These are phyloP conservation scores for Scytalidium sp. DNA, from an alignment of 2,329 filamentous ascomycete genomes.

Conservation along the genomic window DNA sequence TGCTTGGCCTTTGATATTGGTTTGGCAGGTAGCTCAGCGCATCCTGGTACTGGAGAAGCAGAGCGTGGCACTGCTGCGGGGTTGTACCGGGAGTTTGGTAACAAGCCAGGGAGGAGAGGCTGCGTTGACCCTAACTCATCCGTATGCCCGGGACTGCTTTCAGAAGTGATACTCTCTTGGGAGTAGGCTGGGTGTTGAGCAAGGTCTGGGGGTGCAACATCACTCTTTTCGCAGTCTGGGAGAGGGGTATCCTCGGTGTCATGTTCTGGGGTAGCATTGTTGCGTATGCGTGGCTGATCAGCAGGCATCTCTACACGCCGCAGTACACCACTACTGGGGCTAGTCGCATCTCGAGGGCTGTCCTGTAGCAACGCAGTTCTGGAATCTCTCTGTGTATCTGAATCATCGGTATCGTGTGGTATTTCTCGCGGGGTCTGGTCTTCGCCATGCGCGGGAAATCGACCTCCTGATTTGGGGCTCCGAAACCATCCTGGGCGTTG, in stretches of 20 bases:
- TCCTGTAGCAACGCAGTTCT: not conserved
- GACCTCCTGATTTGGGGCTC: not conserved
- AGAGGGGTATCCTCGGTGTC: not conserved
- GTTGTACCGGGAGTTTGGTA: not conserved
- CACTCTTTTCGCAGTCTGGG: not conserved
- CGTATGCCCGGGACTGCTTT: not conserved
- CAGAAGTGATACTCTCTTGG: not conserved
- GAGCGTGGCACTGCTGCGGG: not conserved
- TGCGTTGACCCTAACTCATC: not conserved
- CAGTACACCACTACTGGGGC: not conserved
- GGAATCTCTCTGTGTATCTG: too few species aligned
- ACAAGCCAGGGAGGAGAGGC: not conserved
- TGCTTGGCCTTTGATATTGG: constrained; percentile 1
- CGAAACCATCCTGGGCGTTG: not conserved
- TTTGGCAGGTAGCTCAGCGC: constrained; percentile 11
- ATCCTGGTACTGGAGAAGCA: constrained; percentile 5
- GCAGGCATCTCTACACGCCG: not conserved
- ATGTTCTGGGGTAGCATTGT: not conserved
- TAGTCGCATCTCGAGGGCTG: not conserved
- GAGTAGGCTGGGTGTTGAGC: not conserved
- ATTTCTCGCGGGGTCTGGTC: too few species aligned
- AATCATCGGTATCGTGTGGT: too few species aligned
- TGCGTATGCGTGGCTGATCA: not conserved
- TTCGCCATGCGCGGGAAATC: not conserved
- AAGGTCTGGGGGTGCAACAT: not conserved